Conservation (phyloP, 169 alveolate species). For the Eimeria maxima region DNA sequence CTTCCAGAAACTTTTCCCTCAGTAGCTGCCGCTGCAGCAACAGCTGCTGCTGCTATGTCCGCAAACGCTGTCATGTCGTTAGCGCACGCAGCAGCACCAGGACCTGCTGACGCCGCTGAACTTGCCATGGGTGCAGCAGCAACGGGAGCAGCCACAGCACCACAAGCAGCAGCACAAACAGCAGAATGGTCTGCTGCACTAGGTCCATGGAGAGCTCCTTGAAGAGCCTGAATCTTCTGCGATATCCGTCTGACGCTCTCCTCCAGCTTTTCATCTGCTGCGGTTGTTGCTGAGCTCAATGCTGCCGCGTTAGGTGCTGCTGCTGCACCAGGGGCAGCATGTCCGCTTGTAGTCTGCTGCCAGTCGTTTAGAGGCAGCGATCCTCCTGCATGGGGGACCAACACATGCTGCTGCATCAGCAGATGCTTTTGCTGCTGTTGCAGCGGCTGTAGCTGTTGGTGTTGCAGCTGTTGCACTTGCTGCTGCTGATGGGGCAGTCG, state of each 20-base stretch:
- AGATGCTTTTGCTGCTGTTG: not conserved
- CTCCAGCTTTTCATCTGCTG: conserved; percentile 50
- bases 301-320: not conserved
- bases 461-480: not conserved
- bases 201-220: conserved; percentile 34
- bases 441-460: conserved; percentile 16
- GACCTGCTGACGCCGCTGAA: too few species aligned
- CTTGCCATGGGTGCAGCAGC: too few species aligned
- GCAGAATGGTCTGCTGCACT: not conserved
- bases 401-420: conserved; percentile 10
- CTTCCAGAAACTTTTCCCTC: not conserved
- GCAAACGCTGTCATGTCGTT: not conserved
- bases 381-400: not conserved
- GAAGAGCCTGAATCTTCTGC: not conserved
- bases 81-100: not conserved
- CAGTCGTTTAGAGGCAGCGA: not conserved
- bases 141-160: too few species aligned
- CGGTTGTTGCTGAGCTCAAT: not conserved
- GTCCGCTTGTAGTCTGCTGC: not conserved
- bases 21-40: too few species aligned
- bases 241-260: conserved; percentile 36
- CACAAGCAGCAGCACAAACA: too few species aligned
- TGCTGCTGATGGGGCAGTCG: not conserved
- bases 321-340: not conserved
- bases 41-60: conserved; percentile 53